phyloP scores from a whole-genome alignment of 2,329 filamentous ascomycete species.

The Pleochaeta shiraiana region DNA sequence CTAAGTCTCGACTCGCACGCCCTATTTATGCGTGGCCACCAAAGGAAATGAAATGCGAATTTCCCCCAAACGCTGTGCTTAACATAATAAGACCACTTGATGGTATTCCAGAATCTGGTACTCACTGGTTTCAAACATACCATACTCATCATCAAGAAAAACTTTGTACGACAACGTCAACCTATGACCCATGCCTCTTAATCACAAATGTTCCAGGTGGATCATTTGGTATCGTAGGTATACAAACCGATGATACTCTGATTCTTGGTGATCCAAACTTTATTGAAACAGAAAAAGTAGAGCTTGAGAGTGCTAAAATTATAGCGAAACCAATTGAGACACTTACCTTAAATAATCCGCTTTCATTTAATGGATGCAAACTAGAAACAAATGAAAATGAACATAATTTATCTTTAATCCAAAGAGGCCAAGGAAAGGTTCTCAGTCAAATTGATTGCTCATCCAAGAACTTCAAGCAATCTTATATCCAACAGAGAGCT shows the following conservation, averaged over 20 bases:
- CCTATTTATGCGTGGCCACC: not conserved
- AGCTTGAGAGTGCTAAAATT: not conserved
- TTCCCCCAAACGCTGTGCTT: conserved; percentile 11
- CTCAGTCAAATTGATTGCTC: not conserved
- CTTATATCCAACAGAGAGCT: not conserved
- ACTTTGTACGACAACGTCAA: not conserved
- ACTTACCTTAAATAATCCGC: not conserved
- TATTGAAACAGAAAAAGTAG: not conserved
- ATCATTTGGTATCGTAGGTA: not conserved
- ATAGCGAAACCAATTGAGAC: not conserved
- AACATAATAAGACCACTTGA: conserved; percentile 3
- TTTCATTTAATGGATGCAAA: not conserved
- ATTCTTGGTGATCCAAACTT: not conserved
- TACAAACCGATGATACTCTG: conserved; percentile 1
- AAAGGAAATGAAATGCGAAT: not conserved
- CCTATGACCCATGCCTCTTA: not conserved
- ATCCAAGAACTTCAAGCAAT: not conserved
- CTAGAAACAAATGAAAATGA: not conserved
- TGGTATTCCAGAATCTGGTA: not conserved
- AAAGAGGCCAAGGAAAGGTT: not conserved
- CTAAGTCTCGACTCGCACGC: conserved; percentile 3
- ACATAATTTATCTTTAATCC: not conserved
- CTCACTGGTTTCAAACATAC: too few species aligned
- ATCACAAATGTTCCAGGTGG: not conserved
- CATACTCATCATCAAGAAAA: not conserved